phyloP scores from a whole-genome alignment of 106 monocot species.

The Posidonia australis region DNA sequence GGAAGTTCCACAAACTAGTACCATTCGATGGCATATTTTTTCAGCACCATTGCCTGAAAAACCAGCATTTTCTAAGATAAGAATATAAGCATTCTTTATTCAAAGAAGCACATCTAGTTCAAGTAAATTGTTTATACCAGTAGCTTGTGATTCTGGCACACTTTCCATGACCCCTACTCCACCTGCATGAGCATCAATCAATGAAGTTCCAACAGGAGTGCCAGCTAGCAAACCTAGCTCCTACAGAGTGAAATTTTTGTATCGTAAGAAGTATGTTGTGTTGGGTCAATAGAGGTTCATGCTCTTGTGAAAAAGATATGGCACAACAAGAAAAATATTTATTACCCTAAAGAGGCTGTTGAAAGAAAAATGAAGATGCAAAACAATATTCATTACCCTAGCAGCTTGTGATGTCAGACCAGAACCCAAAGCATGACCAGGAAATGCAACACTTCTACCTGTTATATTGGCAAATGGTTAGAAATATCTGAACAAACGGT shows the following conservation, averaged over 20 bases:
- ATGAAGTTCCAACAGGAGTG: conserved; percentile 88
- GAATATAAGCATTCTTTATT: neutral
- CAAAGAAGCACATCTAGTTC: neutral
- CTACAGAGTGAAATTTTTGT: conserved; percentile 21
- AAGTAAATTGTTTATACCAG: conserved; percentile 22
- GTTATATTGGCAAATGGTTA: conserved; percentile 15
- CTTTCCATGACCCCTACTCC: conserved; percentile 93
- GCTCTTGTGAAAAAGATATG: too few relatives aligned
- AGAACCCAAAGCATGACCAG: conserved; percentile 88
- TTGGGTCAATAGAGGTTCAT: conserved; percentile 3
- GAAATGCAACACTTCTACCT: conserved; percentile 94
- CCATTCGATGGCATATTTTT: conserved; percentile 67
- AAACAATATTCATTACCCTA: conserved; percentile 33
- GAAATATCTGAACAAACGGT: neutral
- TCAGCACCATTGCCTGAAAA: conserved; percentile 41
- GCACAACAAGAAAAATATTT: too few relatives aligned
- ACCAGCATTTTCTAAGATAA: conserved; percentile 1
- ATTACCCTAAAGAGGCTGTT: too few relatives aligned
- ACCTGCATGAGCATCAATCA: conserved; percentile 99
- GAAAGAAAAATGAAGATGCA: too few relatives aligned
- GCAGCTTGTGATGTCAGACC: conserved; percentile 78
- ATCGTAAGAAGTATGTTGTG: neutral
- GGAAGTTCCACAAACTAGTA: conserved; percentile 94
- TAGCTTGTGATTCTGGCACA: conserved; percentile 31
- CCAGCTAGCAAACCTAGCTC: conserved; percentile 71